Percentiles rank a stretch among this genome's conserved stretches.
phyloP scores from a whole-genome alignment of 2,329 filamentous ascomycete species.

The Fusarium torreyae region DNA sequence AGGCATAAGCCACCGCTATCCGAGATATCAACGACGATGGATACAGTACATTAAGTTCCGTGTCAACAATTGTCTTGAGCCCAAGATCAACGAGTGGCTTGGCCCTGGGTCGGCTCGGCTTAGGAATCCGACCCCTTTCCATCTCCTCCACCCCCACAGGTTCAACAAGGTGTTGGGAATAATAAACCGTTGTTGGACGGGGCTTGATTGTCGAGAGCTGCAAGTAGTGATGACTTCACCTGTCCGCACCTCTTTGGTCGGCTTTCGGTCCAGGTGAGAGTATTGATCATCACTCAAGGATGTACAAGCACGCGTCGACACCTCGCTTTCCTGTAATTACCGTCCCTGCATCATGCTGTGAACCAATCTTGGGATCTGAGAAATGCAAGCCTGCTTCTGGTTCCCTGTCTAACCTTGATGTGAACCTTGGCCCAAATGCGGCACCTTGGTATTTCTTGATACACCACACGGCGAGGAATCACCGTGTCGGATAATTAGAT shows the following conservation, averaged over 20 bases:
- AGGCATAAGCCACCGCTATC: constrained; percentile 1
- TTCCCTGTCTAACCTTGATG: background rate
- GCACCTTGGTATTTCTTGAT: background rate
- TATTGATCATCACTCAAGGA: background rate
- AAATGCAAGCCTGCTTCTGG: background rate
- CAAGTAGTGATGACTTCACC: constrained; percentile 11
- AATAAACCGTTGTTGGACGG: constrained; percentile 1
- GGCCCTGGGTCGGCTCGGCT: constrained; percentile 18
- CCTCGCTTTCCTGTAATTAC: background rate
- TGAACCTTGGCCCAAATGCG: background rate
- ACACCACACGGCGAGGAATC: background rate
- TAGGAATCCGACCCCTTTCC: constrained; percentile 16
- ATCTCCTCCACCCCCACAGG: background rate
- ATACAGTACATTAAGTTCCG: background rate
- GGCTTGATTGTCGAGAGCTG: constrained; percentile 2
- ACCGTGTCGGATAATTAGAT: constrained; percentile 4
- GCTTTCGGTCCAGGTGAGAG: constrained; percentile 27
- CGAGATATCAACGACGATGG: constrained; percentile 20
- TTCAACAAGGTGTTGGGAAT: constrained; percentile 25
- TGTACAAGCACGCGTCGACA: background rate
- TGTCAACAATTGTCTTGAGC: background rate
- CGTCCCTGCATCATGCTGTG: background rate
- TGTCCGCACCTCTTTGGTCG: background rate
- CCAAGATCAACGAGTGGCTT: constrained; percentile 18
- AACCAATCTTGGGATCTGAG: background rate